Evolutionary conservation across 139 green algal genomes (phyloP), one percentile per base, ranked within the genome.

Genomic region (Chlamydomonas schloesseri): DNA sequence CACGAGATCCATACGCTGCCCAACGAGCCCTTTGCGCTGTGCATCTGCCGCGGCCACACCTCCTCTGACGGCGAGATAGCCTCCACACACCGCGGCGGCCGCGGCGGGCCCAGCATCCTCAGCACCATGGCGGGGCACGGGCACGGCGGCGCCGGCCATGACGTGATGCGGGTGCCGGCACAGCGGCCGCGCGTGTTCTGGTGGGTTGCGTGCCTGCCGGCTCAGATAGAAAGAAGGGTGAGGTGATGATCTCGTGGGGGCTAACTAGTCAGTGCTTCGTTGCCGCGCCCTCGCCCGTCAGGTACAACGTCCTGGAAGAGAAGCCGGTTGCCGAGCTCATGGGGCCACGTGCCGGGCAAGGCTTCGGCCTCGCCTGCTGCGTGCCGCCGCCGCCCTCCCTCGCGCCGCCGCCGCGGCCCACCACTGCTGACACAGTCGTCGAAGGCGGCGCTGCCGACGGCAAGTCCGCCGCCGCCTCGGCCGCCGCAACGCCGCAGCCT

Each of bases 1-100:
- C 46, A 67, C 34, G 28, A 87, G 68, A 73, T 92, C 28, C 65
- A 83, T 64, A 90, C 90, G 64, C 55, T 90, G 70, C 55, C 89
- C 4, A 82, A 88, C 62, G 89, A 92, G 77, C 77, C 89, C 70
- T 90, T 90, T 24, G 86, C 86, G 58, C 31, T 92, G 17, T 89
- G 74, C 77, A 60, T 92, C 11, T 90, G 86, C 82, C 73, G n/a
- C 21, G 89, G 86, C 1, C 53, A 73, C 47, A 84, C 78, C 6
- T 65, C 42, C 6, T 74, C 62, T 13, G 78, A 84, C 26, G 78
- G 78, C 9, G 64, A 74, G 62, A 9, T 67, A 28, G 64, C 78
- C 55, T 29, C 18, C 5, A 42, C 33, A 14, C 57, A 13, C 47
- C 46, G 29, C n/a, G 72, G 29, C 75, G 33, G 21, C 37, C 31